A percentile compares a stretch with the other conserved stretches of the same genome.
These are phyloP conservation scores for Boletus rubroflammeus DNA, from an alignment of 768 basidiomycete genomes.

Conservation along the genomic window DNA sequence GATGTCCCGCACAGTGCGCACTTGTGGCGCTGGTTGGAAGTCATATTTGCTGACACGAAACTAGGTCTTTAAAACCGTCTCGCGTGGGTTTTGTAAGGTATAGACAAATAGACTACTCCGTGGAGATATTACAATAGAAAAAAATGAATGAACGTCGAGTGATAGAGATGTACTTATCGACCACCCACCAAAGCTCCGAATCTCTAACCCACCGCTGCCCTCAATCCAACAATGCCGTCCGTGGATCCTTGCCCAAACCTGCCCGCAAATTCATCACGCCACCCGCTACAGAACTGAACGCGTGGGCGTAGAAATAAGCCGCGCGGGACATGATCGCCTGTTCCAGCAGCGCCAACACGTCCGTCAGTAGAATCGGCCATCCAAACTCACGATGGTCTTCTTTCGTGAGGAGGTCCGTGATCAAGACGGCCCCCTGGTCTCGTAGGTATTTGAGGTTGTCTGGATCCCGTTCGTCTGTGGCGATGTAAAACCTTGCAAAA, in stretches of 20 bases:
- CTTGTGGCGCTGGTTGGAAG: too few relatives aligned
- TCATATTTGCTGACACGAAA: too few relatives aligned
- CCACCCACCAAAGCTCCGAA: not conserved
- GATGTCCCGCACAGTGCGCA: too few relatives aligned
- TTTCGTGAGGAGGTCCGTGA: constrained; percentile 41
- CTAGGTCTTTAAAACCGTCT: too few relatives aligned
- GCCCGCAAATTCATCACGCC: constrained; percentile 42
- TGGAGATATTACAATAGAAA: not conserved
- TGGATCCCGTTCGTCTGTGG: constrained; percentile 42
- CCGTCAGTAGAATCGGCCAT: constrained; percentile 43
- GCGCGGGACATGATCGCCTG: constrained; percentile 37
- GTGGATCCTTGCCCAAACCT: constrained; percentile 37
- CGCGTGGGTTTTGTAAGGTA: not conserved
- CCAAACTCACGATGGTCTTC: constrained; percentile 38
- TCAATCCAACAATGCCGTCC: constrained; percentile 38
- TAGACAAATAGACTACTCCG: not conserved
- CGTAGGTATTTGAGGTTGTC: constrained; percentile 31
- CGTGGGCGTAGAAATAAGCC: constrained; percentile 42
- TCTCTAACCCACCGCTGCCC: not conserved
- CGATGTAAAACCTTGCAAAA: constrained; percentile 31
- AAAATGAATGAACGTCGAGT: not conserved
- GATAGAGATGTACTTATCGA: too few relatives aligned
- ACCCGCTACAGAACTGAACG: constrained; percentile 38
- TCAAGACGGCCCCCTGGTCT: constrained; percentile 36
- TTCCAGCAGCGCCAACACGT: constrained; percentile 41